Evolutionary conservation across 2,329 filamentous ascomycete species (phyloP).

Genomic region (Colletotrichum nymphaeae): DNA sequence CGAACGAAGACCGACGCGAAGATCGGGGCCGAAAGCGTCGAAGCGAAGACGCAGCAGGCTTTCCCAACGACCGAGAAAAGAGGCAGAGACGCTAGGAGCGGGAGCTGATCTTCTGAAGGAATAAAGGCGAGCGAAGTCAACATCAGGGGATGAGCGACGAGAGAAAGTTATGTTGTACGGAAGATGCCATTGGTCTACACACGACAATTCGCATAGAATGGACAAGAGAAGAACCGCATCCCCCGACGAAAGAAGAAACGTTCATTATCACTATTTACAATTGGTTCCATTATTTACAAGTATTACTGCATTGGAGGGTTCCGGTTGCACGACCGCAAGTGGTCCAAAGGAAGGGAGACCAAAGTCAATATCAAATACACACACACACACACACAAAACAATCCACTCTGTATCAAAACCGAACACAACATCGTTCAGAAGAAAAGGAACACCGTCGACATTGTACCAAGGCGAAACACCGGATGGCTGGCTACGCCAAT

Average conservation of each 20-base stretch:
- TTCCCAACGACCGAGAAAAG: conserved; percentile 63
- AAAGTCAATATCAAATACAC: conserved; percentile 31
- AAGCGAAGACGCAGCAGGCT: conserved; percentile 60
- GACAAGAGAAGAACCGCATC: conserved; percentile 3
- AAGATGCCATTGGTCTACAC: conserved; percentile 20
- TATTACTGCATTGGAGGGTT: conserved; percentile 6
- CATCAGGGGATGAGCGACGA: conserved; percentile 5
- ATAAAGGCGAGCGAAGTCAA: not conserved
- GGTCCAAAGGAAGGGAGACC: conserved; percentile 1
- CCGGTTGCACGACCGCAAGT: conserved; percentile 14
- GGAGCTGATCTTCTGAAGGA: too few species aligned
- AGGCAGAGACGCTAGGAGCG: conserved; percentile 60
- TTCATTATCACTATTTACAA: conserved; percentile 20
- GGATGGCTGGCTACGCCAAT: not conserved
- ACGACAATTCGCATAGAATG: conserved; percentile 27
- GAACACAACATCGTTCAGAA: conserved; percentile 4
- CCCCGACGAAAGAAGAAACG: conserved; percentile 12
- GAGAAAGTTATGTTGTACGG: not conserved
- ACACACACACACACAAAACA: conserved; percentile 24
- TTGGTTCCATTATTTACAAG: conserved; percentile 22
- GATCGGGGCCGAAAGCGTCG: conserved; percentile 55
- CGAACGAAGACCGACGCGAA: conserved; percentile 47
- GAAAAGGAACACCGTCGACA: not conserved
- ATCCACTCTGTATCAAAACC: conserved; percentile 27
- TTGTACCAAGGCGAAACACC: not conserved